Conservation (phyloP, 352 stramenopile species). For the Globisporangium carolinianum region DNA sequence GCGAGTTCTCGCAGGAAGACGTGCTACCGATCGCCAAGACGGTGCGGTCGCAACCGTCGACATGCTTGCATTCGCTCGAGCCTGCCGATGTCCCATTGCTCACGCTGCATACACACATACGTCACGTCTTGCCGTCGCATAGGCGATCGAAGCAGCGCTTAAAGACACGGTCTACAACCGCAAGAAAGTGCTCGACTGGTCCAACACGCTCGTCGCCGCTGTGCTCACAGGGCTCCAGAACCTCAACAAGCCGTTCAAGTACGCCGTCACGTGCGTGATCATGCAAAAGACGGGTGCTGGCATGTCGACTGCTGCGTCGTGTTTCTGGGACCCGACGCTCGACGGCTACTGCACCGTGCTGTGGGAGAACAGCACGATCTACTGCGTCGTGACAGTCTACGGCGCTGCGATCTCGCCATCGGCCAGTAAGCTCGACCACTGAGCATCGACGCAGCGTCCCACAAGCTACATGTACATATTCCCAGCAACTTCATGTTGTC, state of each 20-base stretch:
- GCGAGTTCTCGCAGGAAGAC: slow-evolving; percentile 73
- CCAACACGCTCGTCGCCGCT: slow-evolving; percentile 71
- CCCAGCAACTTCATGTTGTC: background rate
- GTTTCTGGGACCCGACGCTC: slow-evolving; percentile 70
- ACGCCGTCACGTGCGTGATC: slow-evolving; percentile 78
- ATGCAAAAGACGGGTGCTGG: slow-evolving; percentile 81
- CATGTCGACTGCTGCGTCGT: slow-evolving; percentile 61
- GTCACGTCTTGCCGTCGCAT: background rate
- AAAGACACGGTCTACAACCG: slow-evolving; percentile 83
- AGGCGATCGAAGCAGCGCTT: slow-evolving; percentile 69
- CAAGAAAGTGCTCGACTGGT: slow-evolving; percentile 85
- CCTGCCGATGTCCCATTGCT: no score
- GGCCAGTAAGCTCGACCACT: slow-evolving; percentile 65
- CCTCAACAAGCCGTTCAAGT: slow-evolving; percentile 86
- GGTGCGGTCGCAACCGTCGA: slow-evolving; percentile 10
- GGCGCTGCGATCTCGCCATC: slow-evolving; percentile 75
- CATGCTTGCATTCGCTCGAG: background rate
- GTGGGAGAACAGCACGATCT: slow-evolving; percentile 83
- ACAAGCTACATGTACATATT: slow-evolving; percentile 1
- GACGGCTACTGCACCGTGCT: slow-evolving; percentile 80
- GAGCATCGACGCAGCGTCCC: no score
- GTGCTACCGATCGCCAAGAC: slow-evolving; percentile 71
- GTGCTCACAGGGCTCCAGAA: slow-evolving; percentile 78
- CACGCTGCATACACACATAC: background rate
- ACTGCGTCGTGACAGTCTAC: slow-evolving; percentile 81